phyloP scores from a whole-genome alignment of 768 basidiomycete genomes.

The Serendipita sp. region DNA sequence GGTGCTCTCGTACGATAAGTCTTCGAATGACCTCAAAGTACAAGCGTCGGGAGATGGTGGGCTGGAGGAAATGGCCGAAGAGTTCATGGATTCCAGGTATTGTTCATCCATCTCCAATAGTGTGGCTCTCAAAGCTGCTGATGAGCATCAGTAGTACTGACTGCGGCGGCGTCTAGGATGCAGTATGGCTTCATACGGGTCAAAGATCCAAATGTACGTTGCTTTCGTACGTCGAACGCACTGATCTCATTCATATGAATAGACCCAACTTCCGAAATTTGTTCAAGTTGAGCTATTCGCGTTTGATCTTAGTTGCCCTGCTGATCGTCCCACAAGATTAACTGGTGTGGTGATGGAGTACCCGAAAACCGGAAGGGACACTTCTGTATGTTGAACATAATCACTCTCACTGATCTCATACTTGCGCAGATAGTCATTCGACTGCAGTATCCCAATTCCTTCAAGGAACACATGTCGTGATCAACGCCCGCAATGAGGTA shows the following conservation, averaged over 20 bases:
- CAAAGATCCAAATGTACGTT: conserved; percentile 63
- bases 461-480: conserved; percentile 69
- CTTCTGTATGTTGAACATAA: conserved; percentile 33
- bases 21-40: conserved; percentile 74
- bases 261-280: conserved; percentile 79
- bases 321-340: conserved; percentile 31
- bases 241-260: conserved; percentile 3
- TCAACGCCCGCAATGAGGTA: conserved; percentile 78
- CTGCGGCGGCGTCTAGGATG: conserved; percentile 36
- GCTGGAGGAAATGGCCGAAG: conserved; percentile 80
- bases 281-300: conserved; percentile 34
- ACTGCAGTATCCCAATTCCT: conserved; percentile 65
- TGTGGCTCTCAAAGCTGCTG: not conserved
- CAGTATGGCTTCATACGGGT: conserved; percentile 88
- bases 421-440: conserved; percentile 48
- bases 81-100: conserved; percentile 86
- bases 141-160: not conserved
- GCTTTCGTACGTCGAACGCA: not conserved
- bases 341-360: conserved; percentile 96
- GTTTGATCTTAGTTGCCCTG: not conserved
- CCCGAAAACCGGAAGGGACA: conserved; percentile 85
- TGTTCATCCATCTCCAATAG: conserved; percentile 17
- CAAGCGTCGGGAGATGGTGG: conserved; percentile 78
- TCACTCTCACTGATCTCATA: not conserved
- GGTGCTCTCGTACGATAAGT: conserved; percentile 65